Percentiles rank a stretch among this genome's conserved stretches.
Conservation (phyloP, 2,329 filamentous ascomycete species). For the Didymella sp. region DNA sequence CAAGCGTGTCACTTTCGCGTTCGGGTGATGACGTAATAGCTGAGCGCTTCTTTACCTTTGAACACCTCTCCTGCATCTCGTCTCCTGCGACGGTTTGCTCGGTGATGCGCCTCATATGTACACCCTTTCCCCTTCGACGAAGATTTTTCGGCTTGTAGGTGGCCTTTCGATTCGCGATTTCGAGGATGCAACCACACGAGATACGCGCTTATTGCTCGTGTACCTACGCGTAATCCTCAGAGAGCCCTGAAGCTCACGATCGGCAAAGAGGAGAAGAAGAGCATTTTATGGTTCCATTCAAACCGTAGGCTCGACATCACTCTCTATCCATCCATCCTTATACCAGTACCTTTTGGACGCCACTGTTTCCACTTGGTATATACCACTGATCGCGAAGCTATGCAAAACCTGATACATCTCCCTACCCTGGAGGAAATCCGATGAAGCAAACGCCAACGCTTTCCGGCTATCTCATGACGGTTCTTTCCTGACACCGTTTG, state of each 20-base stretch:
- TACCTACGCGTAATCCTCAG: neutral
- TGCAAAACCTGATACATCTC: neutral
- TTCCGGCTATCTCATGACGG: neutral
- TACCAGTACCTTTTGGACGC: neutral
- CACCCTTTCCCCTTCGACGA: neutral
- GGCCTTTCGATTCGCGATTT: neutral
- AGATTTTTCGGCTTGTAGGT: neutral
- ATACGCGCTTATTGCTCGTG: neutral
- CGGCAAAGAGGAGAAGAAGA: neutral
- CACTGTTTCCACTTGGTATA: neutral
- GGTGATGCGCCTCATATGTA: neutral
- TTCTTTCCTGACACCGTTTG: neutral
- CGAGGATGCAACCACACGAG: neutral
- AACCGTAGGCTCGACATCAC: neutral
- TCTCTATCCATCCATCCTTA: neutral
- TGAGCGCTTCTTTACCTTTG: neutral
- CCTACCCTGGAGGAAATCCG: neutral
- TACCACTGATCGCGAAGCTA: neutral
- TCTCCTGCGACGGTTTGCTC: neutral
- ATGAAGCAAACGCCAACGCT: neutral
- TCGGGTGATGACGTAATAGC: constrained; percentile 3
- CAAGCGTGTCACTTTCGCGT: constrained; percentile 11
- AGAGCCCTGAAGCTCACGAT: neutral
- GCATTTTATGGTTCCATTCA: neutral
- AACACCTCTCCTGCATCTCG: neutral